These are phyloP conservation scores for Peniophora sp. DNA, from an alignment of 1,284 basidiomycete genomes.

Conservation along the genomic window DNA sequence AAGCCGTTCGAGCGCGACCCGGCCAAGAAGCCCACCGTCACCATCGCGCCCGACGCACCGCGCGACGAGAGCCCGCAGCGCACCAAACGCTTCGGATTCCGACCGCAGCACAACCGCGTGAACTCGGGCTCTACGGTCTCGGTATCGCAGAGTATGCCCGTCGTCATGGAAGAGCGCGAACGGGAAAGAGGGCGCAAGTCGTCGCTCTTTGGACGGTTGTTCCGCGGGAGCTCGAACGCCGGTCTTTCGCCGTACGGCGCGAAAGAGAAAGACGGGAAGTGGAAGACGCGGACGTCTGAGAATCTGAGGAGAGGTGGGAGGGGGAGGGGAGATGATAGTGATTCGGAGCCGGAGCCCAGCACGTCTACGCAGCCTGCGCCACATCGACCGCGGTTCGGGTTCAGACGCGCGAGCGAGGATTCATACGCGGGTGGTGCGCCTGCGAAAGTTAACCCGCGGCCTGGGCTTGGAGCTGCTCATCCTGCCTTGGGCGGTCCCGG, in stretches of 20 bases:
- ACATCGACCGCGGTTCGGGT: neutral
- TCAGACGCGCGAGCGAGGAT: neutral
- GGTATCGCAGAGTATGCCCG: neutral
- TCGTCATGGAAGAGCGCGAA: neutral
- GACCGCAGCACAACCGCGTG: neutral
- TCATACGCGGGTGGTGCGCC: neutral
- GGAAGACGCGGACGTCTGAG: constrained; percentile 37
- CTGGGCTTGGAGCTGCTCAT: constrained; percentile 4
- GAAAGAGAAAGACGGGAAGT: constrained; percentile 7
- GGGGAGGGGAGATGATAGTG: constrained; percentile 24
- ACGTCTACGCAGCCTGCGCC: too few species aligned
- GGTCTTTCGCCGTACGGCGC: constrained; percentile 5
- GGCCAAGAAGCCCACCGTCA: neutral
- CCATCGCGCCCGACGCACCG: neutral
- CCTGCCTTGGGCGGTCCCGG: constrained; percentile 6
- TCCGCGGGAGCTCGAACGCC: constrained; percentile 15
- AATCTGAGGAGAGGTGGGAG: constrained; percentile 29
- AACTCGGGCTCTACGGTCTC: neutral
- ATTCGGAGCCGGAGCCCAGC: constrained; percentile 14
- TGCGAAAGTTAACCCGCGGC: neutral
- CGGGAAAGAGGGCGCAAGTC: constrained; percentile 3
- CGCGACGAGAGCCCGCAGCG: neutral
- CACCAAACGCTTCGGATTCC: neutral
- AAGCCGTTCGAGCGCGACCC: constrained; percentile 32
- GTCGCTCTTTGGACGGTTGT: constrained; percentile 34